A percentile compares a stretch with the other conserved stretches of the same genome.
These are phyloP conservation scores for Candida silvatica DNA, from an alignment of 805 yeast species.

Conservation along the genomic window DNA sequence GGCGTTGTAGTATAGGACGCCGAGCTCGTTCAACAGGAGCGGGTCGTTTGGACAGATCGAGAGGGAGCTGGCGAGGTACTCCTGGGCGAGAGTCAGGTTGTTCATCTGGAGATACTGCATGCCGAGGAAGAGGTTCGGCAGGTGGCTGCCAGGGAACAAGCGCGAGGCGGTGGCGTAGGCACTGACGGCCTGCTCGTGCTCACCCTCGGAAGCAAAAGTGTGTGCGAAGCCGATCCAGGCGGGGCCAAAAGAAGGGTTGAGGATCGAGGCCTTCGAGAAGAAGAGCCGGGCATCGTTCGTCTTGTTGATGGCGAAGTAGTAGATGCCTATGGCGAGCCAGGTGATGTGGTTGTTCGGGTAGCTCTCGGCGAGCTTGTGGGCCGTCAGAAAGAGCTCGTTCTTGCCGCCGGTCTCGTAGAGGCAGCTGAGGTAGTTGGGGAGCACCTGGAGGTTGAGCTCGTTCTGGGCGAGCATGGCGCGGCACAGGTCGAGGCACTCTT, in stretches of 20 bases:
- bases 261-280: conserved; percentile 80
- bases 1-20: conserved; percentile 82
- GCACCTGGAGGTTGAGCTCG: conserved; percentile 57
- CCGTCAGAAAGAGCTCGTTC: conserved; percentile 67
- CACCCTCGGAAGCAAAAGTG: conserved; percentile 97
- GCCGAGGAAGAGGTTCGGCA: conserved; percentile 85
- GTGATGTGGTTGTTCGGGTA: conserved; percentile 78
- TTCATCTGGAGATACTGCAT: conserved; percentile 93
- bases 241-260: conserved; percentile 84
- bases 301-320: conserved; percentile 68
- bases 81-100: conserved; percentile 76
- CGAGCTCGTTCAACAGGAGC: conserved; percentile 79
- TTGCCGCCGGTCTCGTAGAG: conserved; percentile 77
- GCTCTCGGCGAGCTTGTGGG: conserved; percentile 80
- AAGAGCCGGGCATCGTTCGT: conserved; percentile 77
- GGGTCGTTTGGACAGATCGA: conserved; percentile 83
- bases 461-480: conserved; percentile 53
- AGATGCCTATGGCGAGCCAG: conserved; percentile 89
- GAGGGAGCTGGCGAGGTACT: conserved; percentile 68
- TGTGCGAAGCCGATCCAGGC: conserved; percentile 99
- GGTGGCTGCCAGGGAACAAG: conserved; percentile 81
- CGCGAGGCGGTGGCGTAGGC: conserved; percentile 96
- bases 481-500: conserved; percentile 67
- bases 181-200: conserved; percentile 95
- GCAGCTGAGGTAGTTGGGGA: conserved; percentile 78